Base-by-base conservation (phyloP, 306 rosid genomes). In the Herpetospermum pedunculosum region DNA sequence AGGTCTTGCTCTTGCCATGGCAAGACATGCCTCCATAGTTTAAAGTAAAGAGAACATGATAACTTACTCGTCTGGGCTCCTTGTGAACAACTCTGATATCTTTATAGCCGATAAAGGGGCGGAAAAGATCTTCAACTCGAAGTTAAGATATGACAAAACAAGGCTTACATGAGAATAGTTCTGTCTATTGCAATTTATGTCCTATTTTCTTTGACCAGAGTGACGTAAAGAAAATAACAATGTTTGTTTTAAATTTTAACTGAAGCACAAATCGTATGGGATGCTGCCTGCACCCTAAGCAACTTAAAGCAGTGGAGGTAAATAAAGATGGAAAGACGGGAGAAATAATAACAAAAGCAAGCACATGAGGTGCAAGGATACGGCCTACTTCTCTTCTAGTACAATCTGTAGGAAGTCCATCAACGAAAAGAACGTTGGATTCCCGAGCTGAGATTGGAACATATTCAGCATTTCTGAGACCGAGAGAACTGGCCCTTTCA, bases 351-450 rank as follows among this genome's bases (percentile, higher is more conserved):
- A 74, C 34, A 55, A 52, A 21, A 25, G 37, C 35, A 74, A 54
- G 12, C n/a, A 28, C 44, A 26, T 19, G 8, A 18, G 11, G 30
- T 18, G 28, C 37, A 75, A 88, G 96, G 97, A 91, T 89, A 89
- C 96, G 92, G 35, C 96, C 91, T 43, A 89, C 96, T 89, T 89
- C 97, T 82, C 97, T 86, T 84, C 97, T 86, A 48, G 91, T 91
- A 84, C 92, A 89, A 79, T 91, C 88, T 6, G 76, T 83, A 4
- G 97, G 97, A 72, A 91, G 92, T 69, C 88, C 89, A 54, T 79
- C 91, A 35, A 89, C 91, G 80, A 85, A 88, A 77, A 91, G 79
- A 80, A 91, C 25, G 38, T 88, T 91, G 0, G 97, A 88, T 46
- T 88, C 97, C 16, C 40, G 79, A 12, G 77, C 74, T 19, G 80